Base-by-base conservation (phyloP, 2,329 filamentous ascomycete genomes). In the Aspergillus amoenus region DNA sequence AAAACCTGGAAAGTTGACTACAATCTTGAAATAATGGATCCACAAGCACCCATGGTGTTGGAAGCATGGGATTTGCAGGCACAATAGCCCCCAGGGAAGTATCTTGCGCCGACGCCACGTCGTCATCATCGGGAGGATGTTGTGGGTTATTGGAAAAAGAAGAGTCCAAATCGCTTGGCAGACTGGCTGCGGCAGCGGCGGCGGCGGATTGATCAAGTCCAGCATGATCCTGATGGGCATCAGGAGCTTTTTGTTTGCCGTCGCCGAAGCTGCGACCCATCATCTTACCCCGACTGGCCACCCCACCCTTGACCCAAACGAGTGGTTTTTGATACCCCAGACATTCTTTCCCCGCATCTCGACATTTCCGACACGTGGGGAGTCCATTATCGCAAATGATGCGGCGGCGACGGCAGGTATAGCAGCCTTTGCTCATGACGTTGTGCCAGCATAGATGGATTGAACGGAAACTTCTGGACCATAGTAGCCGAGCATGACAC, bases 251-350 rank as follows among this genome's bases (percentile, higher is more conserved):
- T n/a, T 42, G 21, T 58, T 62, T 67, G 41, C 68, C 62, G 56
- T 79, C 78, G 55, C 78, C 74, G 63, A 79, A 82, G 22, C 77
- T 78, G 65, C 77, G 77, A n/a, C 80, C 80, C 77, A 81, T 81
- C 79, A 82, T 76, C 66, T 76, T 77, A 21, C 75, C 75, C 37
- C 75, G 75, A 63, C 75, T 78, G 21, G 75, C 75, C 45, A 77
- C 73, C 43, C 74, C 74, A 47, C 74, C 74, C 52, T 74, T 75
- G 34, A 76, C 74, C 75, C 75, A 78, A 13, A 75, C 70, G 52
- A 77, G 60, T 17, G 73, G 73, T 57, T 76, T 76, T 58, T 73
- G 70, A 60, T 78, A 78, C 15, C 75, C 75, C 61, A 77, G 58
- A 54, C 75, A 78, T 68, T 76, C 72, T 62, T 76, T 76, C 54